Evolutionary conservation across 2,329 filamentous ascomycete genomes (phyloP), one percentile per base, ranked within the genome.

Genomic region (Anisogramma anomala): DNA sequence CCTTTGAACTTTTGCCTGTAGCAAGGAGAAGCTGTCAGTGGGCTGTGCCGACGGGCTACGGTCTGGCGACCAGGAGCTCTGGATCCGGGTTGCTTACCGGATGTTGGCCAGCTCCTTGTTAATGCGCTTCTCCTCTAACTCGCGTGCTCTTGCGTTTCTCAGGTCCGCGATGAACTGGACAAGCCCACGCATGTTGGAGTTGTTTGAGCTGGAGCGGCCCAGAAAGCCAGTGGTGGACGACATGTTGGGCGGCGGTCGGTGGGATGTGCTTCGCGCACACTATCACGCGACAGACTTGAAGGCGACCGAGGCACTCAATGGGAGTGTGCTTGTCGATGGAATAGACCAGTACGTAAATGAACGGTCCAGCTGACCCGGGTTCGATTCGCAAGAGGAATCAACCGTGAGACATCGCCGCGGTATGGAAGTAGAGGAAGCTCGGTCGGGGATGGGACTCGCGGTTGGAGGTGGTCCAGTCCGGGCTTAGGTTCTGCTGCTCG

Each of bases 81-180:
- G 3, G 26, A 22, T 27, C 36, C 10, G 20, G 19, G 13, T 20
- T 15, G 23, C 72, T 50, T 57, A 78, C 72, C 86, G 79, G 61
- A 98, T 98, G 59, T 98, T 98, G 58, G 91, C 91, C 61, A 98
- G 67, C 68, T 98, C 91, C 69, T 98, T 98, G 65, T 98, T 98
- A 68, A 98, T 96, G 58, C 91, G 77, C 73, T 98, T 98, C 70
- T 98, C 91, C 62, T 98, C 91, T 49, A 98, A 68, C 61, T 98
- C 91, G 48, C 93, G 77, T 34, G 93, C 91, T 61, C 91, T 76
- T 40, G 91, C 91, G 62, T 98, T 98, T 59, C 91, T 74, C 55
- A 98, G 63, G 61, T 98, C 91, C 48, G 91, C 91, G 60, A 98
- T 98, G 67, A 98, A 98, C 60, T 95, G 93, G 35, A 98, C 91